Conservation (phyloP, 306 rosid genomes). For the Leucaena leucocephala region DNA sequence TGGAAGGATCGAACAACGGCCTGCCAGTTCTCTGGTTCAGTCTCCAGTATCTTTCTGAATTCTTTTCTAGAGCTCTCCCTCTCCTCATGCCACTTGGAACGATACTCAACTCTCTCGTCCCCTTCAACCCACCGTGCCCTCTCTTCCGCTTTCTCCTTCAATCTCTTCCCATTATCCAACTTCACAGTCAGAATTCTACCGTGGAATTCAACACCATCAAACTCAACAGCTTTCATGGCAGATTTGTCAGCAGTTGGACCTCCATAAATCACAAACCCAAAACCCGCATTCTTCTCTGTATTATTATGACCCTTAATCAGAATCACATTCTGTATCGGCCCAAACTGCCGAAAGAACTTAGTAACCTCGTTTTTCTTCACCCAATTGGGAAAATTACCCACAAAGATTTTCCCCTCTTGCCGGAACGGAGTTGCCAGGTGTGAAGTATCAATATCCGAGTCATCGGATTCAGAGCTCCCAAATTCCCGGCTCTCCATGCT, state of each 20-base stretch:
- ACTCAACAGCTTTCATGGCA: conserved; percentile 84
- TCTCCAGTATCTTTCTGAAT: conserved; percentile 66
- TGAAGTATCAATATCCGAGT: conserved; percentile 11
- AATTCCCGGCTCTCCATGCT: conserved; percentile 16
- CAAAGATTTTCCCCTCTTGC: conserved; percentile 84
- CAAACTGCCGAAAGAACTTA: conserved; percentile 86
- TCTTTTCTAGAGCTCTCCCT: conserved; percentile 66
- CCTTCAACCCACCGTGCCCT: conserved; percentile 72
- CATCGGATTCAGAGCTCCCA: conserved; percentile 1
- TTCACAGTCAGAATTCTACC: conserved; percentile 83
- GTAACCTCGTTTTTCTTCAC: conserved; percentile 66
- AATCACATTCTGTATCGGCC: conserved; percentile 72
- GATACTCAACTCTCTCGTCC: conserved; percentile 47
- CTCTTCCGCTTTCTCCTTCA: conserved; percentile 60
- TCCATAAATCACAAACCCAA: conserved; percentile 69
- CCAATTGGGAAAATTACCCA: conserved; percentile 88
- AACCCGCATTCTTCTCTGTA: conserved; percentile 70
- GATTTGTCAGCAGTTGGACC: conserved; percentile 57
- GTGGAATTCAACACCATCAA: conserved; percentile 90
- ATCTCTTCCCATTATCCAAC: conserved; percentile 78
- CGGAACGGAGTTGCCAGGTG: conserved; percentile 42
- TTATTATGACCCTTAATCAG: conserved; percentile 68
- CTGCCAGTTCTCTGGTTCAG: conserved; percentile 95
- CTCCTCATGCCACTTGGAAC: conserved; percentile 84
- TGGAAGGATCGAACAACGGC: conserved; percentile 76